Evolutionary conservation across 768 basidiomycete genomes (phyloP), one percentile per base, ranked within the genome.

Genomic region (Lactarius sanguifluus): DNA sequence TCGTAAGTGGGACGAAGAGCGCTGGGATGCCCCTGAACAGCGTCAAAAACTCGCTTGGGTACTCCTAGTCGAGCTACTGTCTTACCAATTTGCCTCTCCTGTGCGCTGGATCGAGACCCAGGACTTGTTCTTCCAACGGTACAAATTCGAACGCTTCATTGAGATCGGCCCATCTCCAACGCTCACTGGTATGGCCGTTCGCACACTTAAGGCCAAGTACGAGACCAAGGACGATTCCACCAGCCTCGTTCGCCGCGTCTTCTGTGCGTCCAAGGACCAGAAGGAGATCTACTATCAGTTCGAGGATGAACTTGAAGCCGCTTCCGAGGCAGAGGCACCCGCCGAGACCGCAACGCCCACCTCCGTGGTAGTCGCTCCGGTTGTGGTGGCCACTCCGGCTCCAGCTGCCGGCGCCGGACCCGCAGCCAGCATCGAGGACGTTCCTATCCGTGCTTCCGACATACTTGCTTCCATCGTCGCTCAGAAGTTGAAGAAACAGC

Each of bases 101-200:
- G 96, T 99, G 23, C 91, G 96, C 59, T 99, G 97, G 97, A 99
- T 99, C 72, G 92, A 98, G 80, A 99, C 96, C 0, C 97, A 99
- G 75, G 97, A 99, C 73, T 84, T 91, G 30, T 84, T 99, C 64
- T 99, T 99, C 81, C 84, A 82, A 12, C 77, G 87, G 10, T 97
- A 87, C 81, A 81, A 82, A 55, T 97, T 97, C 73, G 96, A 98
- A 77, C 88, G 97, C 18, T 83, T 98, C 72, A 90, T 99, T 72
- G 97, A 99, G 76, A 81, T 99, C 61, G 97, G 97, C 38, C 97
- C 97, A 47, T 94, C 94, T 5, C 97, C 97, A 2, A 98, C 95
- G 12, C 84, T 99, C 62, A 94, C 93, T 12, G 96, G 95, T 40
- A 96, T 96, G 95, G 94, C 94, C 1, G 83, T 84, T 7, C 86